Conservation (phyloP, 768 basidiomycete genomes). For the Mycena vitilis region DNA sequence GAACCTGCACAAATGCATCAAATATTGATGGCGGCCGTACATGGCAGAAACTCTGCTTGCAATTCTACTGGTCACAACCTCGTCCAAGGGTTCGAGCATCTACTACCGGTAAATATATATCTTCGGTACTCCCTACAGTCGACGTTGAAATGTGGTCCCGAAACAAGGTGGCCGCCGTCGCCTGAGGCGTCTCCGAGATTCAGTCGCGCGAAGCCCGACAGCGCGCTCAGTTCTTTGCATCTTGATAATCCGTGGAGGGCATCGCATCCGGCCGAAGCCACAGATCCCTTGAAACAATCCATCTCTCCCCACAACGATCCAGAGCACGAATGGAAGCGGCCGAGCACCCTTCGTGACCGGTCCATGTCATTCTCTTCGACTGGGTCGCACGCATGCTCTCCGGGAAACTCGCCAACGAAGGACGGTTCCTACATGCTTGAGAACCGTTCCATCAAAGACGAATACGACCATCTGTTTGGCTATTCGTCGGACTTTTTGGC, state of each 20-base stretch:
- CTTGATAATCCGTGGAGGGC: conserved; percentile 83
- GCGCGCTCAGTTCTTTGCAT: conserved; percentile 57
- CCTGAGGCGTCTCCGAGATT: conserved; percentile 76
- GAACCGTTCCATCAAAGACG: conserved; percentile 50
- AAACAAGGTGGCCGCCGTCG: conserved; percentile 74
- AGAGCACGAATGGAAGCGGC: conserved; percentile 76
- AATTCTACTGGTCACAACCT: conserved; percentile 85
- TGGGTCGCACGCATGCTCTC: conserved; percentile 59
- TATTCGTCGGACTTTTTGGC: conserved; percentile 87
- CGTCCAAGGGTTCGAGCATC: conserved; percentile 81
- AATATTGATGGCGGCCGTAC: neutral
- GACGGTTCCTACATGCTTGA: conserved; percentile 48
- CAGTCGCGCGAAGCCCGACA: conserved; percentile 71
- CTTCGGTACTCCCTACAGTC: conserved; percentile 1
- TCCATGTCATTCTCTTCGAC: conserved; percentile 64
- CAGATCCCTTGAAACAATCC: conserved; percentile 40
- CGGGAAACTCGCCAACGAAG: conserved; percentile 63
- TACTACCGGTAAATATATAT: conserved; percentile 64
- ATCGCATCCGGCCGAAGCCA: conserved; percentile 60
- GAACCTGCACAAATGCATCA: too few species aligned
- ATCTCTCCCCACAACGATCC: conserved; percentile 46
- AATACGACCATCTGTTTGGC: conserved; percentile 80
- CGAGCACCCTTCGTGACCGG: conserved; percentile 60
- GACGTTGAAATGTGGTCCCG: conserved; percentile 21
- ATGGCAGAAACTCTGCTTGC: conserved; percentile 88